phyloP scores from a whole-genome alignment of 2,329 filamentous ascomycete genomes.

The Tolypocladium capitatum region DNA sequence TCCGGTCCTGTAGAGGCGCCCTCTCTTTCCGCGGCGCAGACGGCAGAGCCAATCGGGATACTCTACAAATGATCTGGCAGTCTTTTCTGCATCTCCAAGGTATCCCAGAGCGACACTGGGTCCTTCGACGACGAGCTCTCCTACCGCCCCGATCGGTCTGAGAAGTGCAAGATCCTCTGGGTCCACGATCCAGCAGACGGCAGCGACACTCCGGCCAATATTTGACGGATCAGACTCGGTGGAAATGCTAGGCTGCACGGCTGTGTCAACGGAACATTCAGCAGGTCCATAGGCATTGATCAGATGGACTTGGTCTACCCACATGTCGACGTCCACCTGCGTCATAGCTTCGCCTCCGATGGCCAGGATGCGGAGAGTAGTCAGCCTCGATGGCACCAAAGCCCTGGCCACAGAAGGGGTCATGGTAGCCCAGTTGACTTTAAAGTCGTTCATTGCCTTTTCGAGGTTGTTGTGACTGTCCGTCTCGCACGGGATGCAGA shows the following conservation, averaged over 20 bases:
- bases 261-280: conserved; percentile 11
- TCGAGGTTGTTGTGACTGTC: conserved; percentile 3
- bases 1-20: conserved; percentile 8
- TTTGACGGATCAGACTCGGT: neutral
- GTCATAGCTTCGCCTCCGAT: conserved; percentile 10
- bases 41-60: conserved; percentile 7
- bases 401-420: conserved; percentile 4
- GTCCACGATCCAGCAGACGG: conserved; percentile 12
- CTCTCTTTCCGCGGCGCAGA: conserved; percentile 2
- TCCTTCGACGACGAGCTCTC: conserved; percentile 25
- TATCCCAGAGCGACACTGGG: conserved; percentile 37
- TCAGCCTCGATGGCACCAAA: conserved; percentile 1
- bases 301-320: conserved; percentile 12
- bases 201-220: conserved; percentile 2
- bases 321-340: conserved; percentile 16
- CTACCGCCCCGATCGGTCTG: conserved; percentile 10
- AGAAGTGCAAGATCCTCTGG: conserved; percentile 6
- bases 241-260: neutral
- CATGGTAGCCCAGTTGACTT: conserved; percentile 2
- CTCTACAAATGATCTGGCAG: conserved; percentile 17
- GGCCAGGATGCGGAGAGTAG: conserved; percentile 6
- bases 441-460: conserved; percentile 4
- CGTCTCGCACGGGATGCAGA: conserved; percentile 8
- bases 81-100: conserved; percentile 21
- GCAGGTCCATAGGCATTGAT: conserved; percentile 28